These are phyloP conservation scores for barrel medic (Medicago truncatula) DNA, from an alignment of 306 rosid species.

Conservation along the genomic window DNA sequence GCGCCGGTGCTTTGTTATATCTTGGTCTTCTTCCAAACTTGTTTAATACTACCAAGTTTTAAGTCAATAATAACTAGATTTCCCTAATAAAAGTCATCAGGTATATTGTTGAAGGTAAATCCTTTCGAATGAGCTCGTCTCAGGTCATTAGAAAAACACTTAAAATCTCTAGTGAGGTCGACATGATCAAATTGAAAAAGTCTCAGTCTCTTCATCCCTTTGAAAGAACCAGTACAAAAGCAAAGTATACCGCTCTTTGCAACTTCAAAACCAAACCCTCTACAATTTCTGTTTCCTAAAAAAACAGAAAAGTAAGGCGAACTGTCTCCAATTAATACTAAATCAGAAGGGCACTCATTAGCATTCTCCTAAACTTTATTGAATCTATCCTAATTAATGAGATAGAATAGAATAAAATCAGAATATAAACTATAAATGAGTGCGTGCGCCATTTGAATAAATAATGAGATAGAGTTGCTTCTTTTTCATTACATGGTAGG, in stretches of 20 bases:
- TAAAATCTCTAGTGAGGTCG: slow-evolving; percentile 33
- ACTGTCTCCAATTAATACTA: too few relatives aligned
- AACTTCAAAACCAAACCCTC: slow-evolving; percentile 33
- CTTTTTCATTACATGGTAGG: too few relatives aligned
- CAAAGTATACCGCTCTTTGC: not conserved
- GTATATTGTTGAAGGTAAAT: slow-evolving; percentile 40
- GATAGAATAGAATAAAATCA: too few relatives aligned
- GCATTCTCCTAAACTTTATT: too few relatives aligned
- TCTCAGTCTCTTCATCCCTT: slow-evolving; percentile 47
- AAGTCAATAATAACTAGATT: slow-evolving; percentile 44
- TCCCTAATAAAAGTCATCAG: slow-evolving; percentile 28
- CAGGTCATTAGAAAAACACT: slow-evolving; percentile 38
- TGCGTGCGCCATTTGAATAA: too few relatives aligned
- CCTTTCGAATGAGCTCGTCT: slow-evolving; percentile 51
- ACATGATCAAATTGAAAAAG: slow-evolving; percentile 46
- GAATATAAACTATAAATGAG: too few relatives aligned
- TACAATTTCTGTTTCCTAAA: slow-evolving; percentile 32
- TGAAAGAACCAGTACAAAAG: slow-evolving; percentile 40
- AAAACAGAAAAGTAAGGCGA: too few relatives aligned
- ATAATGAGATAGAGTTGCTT: too few relatives aligned
- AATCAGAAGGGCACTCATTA: too few relatives aligned
- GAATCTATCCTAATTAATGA: too few relatives aligned
- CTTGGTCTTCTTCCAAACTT: slow-evolving; percentile 43
- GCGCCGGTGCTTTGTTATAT: too few relatives aligned
- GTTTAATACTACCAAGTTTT: slow-evolving; percentile 14